Evolutionary conservation across 2,329 filamentous ascomycete genomes (phyloP), one percentile per base, ranked within the genome.

Genomic region (Phialophora macrospora): DNA sequence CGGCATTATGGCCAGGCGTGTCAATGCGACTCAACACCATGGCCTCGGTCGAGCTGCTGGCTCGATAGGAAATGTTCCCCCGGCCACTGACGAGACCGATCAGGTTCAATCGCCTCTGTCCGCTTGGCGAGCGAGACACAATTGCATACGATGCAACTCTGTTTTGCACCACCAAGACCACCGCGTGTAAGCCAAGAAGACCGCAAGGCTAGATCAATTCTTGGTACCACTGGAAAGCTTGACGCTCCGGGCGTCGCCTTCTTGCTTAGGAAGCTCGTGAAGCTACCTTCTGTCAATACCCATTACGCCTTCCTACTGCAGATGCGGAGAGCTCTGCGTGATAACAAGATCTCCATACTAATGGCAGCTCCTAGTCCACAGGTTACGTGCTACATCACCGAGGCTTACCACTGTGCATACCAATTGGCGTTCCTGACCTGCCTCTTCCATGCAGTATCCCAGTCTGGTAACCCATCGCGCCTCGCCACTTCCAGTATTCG

Each of bases 151-250:
- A 55, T 64, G 56, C 34, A 48, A 59, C 55, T 55, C 41, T 55
- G 62, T 55, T 26, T 44, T 46, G 51, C 56, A 51, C 56, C 49
- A 24, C 61, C 55, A 60, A 48, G 56, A 49, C 34, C 9, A 26
- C 24, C 30, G 38, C n/a, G 26, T 17, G 9, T 11, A 55, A 34
- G 56, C 62, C 41, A 64, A 55, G 38, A n/a, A 28, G 24, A 2
- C 55, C 49, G 44, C 26, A 64, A 64, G 55, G 56, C 56, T 60
- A 55, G 20, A 41, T 1, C 4, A 24, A n/a, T 22, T 58, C 62
- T 55, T 54, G 62, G 62, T 55, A 60, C 32, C 28, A 44, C 46
- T 58, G 49, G 14, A 22, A 54, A 52, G 55, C 55, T 59, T 59
- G 55, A 22, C n/a, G 17, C 14, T 34, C 24, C 22, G 38, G 49